A percentile compares a stretch with the other conserved stretches of the same genome.
Conservation (phyloP, 2,329 filamentous ascomycete species). For the Phialocephala subalpina region DNA sequence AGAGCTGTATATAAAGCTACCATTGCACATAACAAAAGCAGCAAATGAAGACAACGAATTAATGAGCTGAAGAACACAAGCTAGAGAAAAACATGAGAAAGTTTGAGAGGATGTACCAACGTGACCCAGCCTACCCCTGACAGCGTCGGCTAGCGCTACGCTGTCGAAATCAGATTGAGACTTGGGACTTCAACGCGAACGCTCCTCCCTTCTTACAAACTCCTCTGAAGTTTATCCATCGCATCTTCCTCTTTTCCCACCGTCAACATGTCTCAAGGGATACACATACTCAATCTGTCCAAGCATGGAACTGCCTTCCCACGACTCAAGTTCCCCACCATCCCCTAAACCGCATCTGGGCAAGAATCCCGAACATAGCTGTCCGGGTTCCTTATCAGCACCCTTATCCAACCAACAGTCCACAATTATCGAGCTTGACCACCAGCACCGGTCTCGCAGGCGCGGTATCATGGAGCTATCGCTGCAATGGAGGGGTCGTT, state of each 20-base stretch:
- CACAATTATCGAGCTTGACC: slow-evolving; percentile 28
- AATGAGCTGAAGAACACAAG: not conserved
- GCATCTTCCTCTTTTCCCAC: not conserved
- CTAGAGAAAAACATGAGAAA: not conserved
- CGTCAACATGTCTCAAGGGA: slow-evolving; percentile 21
- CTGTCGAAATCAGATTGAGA: not conserved
- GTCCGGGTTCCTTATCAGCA: slow-evolving; percentile 25
- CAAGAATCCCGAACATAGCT: slow-evolving; percentile 26
- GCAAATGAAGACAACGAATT: not conserved
- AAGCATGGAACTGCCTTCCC: slow-evolving; percentile 7
- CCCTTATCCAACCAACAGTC: slow-evolving; percentile 33
- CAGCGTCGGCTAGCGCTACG: not conserved
- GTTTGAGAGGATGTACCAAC: too few species aligned
- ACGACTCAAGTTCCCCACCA: slow-evolving; percentile 27
- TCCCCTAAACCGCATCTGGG: slow-evolving; percentile 32
- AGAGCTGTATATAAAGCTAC: slow-evolving; percentile 1
- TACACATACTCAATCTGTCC: slow-evolving; percentile 29
- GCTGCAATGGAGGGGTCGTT: slow-evolving; percentile 27
- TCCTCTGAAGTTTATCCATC: not conserved
- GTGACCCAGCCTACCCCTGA: too few species aligned
- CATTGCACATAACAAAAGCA: too few species aligned
- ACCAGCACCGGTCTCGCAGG: slow-evolving; percentile 13
- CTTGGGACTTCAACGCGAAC: not conserved
- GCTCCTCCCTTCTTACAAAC: not conserved
- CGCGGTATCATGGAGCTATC: slow-evolving; percentile 27